Base-by-base conservation (phyloP, 306 rosid genomes). In the Sophora flavescens region DNA sequence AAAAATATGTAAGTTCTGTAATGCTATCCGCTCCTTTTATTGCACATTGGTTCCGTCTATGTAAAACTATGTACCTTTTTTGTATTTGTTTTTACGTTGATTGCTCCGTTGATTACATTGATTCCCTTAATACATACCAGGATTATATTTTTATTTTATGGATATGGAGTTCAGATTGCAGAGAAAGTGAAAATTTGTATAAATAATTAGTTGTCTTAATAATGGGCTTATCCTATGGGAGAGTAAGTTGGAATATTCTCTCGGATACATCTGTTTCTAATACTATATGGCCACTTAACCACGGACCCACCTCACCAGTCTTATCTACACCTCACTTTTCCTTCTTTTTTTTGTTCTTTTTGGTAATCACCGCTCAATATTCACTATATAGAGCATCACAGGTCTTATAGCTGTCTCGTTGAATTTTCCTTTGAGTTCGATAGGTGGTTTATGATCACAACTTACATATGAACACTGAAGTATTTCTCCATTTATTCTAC, bases 1-100 rank as follows among this genome's bases (percentile, higher is more conserved):
- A 96, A 45, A 89, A 82, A 80, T 85, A 80, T 81, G 96, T 93
- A 83, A 83, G 98, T 78, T 76, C 44, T 77, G 6, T 56, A 57
- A 60, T 44, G 42, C 6, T 18, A 42, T 62, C 53, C 79, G 47
- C 79, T 61, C 48, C 30, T 10, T 64, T 48, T 54, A 13, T 71
- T 30, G 3, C 45, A 13, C 59, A 26, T 75, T 41, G 52, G 42
- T 75, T 71, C 26, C 60, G 10, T 51, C 44, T 38, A 14, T 41
- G 26, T 42, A 26, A 17, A 44, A 5, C 50, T 51, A 22, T 6
- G 70, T 8, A 51, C 30, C 7, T 10, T 17, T 32, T 72, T 53
- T 32, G 13, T 7, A 0, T 6, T 15, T 15, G 22, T 22, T 76
- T 82, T 45, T 6, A 42, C 30, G 9, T 17, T 38, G 57, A 73